Evolutionary conservation across 1,139 yeast genomes (phyloP).

Genomic region (Scheffersomyces titani): DNA sequence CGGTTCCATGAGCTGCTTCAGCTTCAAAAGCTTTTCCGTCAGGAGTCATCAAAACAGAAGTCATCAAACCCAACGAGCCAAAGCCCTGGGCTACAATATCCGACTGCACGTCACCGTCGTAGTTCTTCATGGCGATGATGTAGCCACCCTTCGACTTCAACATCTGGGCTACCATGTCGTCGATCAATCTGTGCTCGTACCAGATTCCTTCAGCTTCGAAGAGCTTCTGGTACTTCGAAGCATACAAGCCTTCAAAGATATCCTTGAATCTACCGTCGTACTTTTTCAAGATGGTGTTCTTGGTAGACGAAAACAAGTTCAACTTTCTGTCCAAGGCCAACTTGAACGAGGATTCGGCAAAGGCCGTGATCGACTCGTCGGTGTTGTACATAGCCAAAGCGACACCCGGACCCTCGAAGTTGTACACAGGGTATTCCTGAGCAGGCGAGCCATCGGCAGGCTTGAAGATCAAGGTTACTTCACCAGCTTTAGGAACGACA

Average conservation of each 20-base stretch:
- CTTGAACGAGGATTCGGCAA: conserved; percentile 78
- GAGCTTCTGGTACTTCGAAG: conserved; percentile 51
- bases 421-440: conserved; percentile 53
- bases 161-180: conserved; percentile 91
- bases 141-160: conserved; percentile 82
- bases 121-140: conserved; percentile 80
- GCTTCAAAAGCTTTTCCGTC: conserved; percentile 82
- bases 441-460: conserved; percentile 59
- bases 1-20: conserved; percentile 89
- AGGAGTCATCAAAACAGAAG: conserved; percentile 81
- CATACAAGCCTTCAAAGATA: conserved; percentile 69
- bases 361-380: conserved; percentile 74
- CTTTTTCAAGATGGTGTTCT: conserved; percentile 78
- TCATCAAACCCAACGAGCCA: conserved; percentile 82
- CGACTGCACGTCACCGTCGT: conserved; percentile 85
- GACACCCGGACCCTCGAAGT: conserved; percentile 68
- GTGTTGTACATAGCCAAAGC: conserved; percentile 85
- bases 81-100: conserved; percentile 88
- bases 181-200: conserved; percentile 82
- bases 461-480: conserved; percentile 63
- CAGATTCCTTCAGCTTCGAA: conserved; percentile 70
- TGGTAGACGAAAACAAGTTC: conserved; percentile 72
- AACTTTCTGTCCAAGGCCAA: conserved; percentile 67
- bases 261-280: conserved; percentile 85
- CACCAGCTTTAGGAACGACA: conserved; percentile 68